Percentiles rank a stretch among this genome's conserved stretches.
Evolutionary conservation across 1,284 basidiomycete species (phyloP).

Genomic region (Moniliophthora roreri): DNA sequence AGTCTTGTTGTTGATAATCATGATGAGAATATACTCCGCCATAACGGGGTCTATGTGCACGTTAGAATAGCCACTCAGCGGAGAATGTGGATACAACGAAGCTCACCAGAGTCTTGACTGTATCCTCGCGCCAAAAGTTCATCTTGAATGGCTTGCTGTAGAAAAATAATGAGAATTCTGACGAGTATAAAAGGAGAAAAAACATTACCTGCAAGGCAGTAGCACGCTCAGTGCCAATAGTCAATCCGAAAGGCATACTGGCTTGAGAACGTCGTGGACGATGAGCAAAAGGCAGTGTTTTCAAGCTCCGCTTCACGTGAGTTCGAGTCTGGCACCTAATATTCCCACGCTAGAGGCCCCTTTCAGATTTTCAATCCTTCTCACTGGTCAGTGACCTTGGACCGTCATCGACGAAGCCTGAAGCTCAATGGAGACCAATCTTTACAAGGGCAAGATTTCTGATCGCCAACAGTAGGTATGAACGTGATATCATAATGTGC

Average conservation of each 20-base stretch:
- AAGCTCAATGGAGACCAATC: too few species aligned
- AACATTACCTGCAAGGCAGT: constrained; percentile 61
- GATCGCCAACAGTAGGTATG: too few species aligned
- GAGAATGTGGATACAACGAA: constrained; percentile 15
- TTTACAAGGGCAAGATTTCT: too few species aligned
- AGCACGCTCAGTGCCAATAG: constrained; percentile 79
- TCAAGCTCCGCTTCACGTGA: constrained; percentile 12
- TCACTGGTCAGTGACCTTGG: too few species aligned
- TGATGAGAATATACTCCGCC: constrained; percentile 90
- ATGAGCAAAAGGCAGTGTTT: constrained; percentile 10
- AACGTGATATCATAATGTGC: too few species aligned
- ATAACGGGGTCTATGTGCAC: constrained; percentile 70
- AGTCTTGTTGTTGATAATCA: constrained; percentile 90
- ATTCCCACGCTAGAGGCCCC: too few species aligned
- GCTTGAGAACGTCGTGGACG: constrained; percentile 13
- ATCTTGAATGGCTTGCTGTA: constrained; percentile 76
- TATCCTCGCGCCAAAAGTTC: constrained; percentile 78
- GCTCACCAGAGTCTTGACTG: constrained; percentile 73
- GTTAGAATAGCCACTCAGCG: constrained; percentile 8
- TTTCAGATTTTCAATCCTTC: too few species aligned
- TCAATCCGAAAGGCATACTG: constrained; percentile 72
- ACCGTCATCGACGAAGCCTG: too few species aligned
- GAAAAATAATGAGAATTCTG: constrained; percentile 9
- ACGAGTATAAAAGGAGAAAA: not conserved
- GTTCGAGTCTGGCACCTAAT: not conserved